Base-by-base conservation (phyloP, 208 protist species). In the Acanthamoeba healyi region DNA sequence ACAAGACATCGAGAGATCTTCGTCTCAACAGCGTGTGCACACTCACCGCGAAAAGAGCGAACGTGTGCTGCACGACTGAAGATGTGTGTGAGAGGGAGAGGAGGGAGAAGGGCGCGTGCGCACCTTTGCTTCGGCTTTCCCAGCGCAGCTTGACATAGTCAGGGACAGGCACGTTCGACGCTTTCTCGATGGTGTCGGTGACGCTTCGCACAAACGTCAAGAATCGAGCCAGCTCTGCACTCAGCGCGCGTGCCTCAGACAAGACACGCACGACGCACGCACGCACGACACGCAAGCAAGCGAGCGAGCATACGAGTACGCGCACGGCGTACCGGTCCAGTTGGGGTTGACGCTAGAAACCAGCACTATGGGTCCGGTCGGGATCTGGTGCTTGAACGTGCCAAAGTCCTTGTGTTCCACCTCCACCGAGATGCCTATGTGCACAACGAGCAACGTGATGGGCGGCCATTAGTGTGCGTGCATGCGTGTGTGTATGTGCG, bases 91-190 rank as follows among this genome's bases (percentile, higher is more conserved):
- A n/a, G 4, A 22, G 67, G 26, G 67, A 36, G 67, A n/a, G 5
- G 42, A 46, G 29, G 19, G 26, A 77, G 65, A 19, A 34, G 5
- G 12, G 36, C 34, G 17, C n/a, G 0, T 17, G 67, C 2, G 77
- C 26, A 88, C 79, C 79, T 40, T 88, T 88, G 42, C 26, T 34
- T 63, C 79, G 79, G 51, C 79, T 88, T 26, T 88, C 79, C 79
- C 79, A 88, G 4, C 79, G 79, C 46, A 88, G 32, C 42, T 63
- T 54, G 3, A 88, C 49, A 7, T 88, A 63, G n/a, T 88, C 79
- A 29, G 79, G 79, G 2, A 88, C 51, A 24, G 29, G 49, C 15
- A 88, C 38, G 51, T 26, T 15, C 4, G 79, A 88, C 0, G 26
- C 46, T 32, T 88, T 34, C n/a, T 88, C 79, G 4, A 63, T 63